Evolutionary conservation across 2,329 filamentous ascomycete genomes (phyloP).

Genomic region (Pezicula rhizophila): DNA sequence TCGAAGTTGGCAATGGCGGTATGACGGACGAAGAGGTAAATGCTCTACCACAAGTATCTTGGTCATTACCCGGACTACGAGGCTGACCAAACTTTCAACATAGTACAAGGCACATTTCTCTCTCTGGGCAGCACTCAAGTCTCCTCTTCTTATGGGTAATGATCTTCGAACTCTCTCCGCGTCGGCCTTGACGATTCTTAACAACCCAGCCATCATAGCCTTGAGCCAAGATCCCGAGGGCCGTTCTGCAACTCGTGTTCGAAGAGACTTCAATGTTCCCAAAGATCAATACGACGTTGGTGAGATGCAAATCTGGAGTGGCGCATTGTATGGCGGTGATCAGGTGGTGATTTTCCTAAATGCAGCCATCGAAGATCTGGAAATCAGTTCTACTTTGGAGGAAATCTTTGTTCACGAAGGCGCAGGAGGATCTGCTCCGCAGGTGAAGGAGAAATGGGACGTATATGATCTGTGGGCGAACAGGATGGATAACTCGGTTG

Average conservation of each 20-base stretch:
- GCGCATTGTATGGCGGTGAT: conserved; percentile 12
- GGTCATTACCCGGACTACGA: background rate
- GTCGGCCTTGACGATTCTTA: conserved; percentile 15
- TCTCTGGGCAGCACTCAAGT: conserved; percentile 17
- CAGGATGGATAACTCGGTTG: conserved; percentile 38
- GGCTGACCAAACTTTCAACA: background rate
- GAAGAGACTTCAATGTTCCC: background rate
- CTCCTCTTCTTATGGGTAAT: conserved; percentile 15
- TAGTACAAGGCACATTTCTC: conserved; percentile 18
- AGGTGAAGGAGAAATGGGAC: conserved; percentile 37
- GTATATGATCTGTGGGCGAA: conserved; percentile 46
- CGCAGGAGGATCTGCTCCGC: conserved; percentile 31
- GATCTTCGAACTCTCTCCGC: conserved; percentile 11
- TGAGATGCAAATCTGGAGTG: conserved; percentile 1
- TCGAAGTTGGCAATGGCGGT: conserved; percentile 17
- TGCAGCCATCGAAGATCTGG: conserved; percentile 32
- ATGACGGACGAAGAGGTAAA: conserved; percentile 17
- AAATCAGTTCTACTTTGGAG: conserved; percentile 38
- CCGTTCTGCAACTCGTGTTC: conserved; percentile 7
- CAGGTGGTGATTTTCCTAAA: conserved; percentile 41
- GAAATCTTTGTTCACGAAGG: conserved; percentile 44
- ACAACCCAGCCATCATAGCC: conserved; percentile 16
- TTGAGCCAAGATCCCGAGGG: conserved; percentile 17
- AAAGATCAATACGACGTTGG: conserved; percentile 1
- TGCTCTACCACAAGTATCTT: conserved; percentile 18